A percentile compares a stretch with the other conserved stretches of the same genome.
These are phyloP conservation scores for Rossbeevera mucosa DNA, from an alignment of 768 basidiomycete species.

Conservation along the genomic window DNA sequence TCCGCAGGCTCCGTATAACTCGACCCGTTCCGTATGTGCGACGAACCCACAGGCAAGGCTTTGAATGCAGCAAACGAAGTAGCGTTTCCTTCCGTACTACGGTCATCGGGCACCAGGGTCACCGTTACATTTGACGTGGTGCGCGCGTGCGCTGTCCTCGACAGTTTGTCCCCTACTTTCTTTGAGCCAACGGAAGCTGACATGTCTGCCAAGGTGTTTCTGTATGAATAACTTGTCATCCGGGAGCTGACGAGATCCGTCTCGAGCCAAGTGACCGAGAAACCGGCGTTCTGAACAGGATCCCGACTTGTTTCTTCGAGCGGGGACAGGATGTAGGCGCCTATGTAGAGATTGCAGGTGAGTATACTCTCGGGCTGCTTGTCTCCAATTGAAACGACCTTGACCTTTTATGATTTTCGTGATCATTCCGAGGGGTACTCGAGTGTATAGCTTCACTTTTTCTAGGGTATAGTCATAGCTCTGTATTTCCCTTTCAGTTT, in stretches of 20 bases:
- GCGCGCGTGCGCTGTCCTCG: constrained; percentile 25
- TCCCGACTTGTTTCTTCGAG: constrained; percentile 91
- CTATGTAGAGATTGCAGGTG: constrained; percentile 34
- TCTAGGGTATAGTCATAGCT: constrained; percentile 92
- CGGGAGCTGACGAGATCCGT: constrained; percentile 64
- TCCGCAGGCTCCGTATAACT: constrained; percentile 55
- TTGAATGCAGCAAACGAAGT: constrained; percentile 72
- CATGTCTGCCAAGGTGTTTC: constrained; percentile 52
- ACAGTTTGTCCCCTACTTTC: constrained; percentile 17
- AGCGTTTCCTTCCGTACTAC: constrained; percentile 30
- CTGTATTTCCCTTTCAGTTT: constrained; percentile 35
- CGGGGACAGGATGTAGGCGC: constrained; percentile 93
- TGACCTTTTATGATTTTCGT: constrained; percentile 79
- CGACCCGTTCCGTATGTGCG: constrained; percentile 39
- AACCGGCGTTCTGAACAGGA: constrained; percentile 83
- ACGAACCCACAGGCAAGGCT: constrained; percentile 67
- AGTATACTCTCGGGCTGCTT: neutral
- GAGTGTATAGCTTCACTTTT: constrained; percentile 86
- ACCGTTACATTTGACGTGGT: constrained; percentile 30
- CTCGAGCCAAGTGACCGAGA: constrained; percentile 75
- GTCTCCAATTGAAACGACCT: constrained; percentile 31
- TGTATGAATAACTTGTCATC: constrained; percentile 79
- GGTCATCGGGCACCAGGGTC: constrained; percentile 28
- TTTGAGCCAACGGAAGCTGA: constrained; percentile 1
- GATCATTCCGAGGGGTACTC: constrained; percentile 83